phyloP scores from a whole-genome alignment of 768 basidiomycete species.

The Cystobasidium ongulense region DNA sequence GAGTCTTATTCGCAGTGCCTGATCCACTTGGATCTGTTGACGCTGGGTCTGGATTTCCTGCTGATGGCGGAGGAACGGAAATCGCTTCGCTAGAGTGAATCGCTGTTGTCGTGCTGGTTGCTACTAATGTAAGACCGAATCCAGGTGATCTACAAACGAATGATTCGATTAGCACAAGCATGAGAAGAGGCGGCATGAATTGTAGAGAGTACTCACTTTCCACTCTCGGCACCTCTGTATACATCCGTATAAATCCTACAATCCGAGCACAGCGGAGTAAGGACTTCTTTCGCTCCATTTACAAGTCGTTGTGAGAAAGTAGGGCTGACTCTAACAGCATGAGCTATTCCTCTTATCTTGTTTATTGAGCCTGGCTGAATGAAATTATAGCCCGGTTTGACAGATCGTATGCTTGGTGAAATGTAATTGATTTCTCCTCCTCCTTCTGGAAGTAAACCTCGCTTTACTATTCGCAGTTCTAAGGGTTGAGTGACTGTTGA shows the following conservation, averaged over 20 bases:
- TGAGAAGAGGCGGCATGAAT: neutral
- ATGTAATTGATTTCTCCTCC: conserved; percentile 89
- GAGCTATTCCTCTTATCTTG: conserved; percentile 92
- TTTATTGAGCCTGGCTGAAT: conserved; percentile 83
- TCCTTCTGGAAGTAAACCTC: conserved; percentile 81
- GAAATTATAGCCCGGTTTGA: conserved; percentile 79
- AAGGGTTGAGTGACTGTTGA: conserved; percentile 85
- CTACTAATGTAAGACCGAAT: conserved; percentile 79
- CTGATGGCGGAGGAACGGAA: conserved; percentile 57
- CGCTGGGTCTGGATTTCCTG: neutral
- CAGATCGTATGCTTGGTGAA: conserved; percentile 83
- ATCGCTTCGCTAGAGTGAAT: conserved; percentile 79
- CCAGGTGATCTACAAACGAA: conserved; percentile 69
- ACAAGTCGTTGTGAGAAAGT: conserved; percentile 98
- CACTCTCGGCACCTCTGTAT: conserved; percentile 93
- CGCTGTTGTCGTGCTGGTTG: conserved; percentile 83
- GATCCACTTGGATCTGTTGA: neutral
- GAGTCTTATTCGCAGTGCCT: conserved; percentile 51
- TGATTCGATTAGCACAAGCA: neutral
- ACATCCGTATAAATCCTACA: conserved; percentile 98
- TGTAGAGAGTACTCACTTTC: conserved; percentile 60
- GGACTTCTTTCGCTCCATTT: conserved; percentile 78
- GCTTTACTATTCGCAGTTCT: conserved; percentile 87
- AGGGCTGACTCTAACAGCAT: conserved; percentile 91
- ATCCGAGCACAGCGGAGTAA: conserved; percentile 95